These are phyloP conservation scores for Lentithecium fluviatile DNA, from an alignment of 495 filamentous ascomycete species.

Conservation along the genomic window DNA sequence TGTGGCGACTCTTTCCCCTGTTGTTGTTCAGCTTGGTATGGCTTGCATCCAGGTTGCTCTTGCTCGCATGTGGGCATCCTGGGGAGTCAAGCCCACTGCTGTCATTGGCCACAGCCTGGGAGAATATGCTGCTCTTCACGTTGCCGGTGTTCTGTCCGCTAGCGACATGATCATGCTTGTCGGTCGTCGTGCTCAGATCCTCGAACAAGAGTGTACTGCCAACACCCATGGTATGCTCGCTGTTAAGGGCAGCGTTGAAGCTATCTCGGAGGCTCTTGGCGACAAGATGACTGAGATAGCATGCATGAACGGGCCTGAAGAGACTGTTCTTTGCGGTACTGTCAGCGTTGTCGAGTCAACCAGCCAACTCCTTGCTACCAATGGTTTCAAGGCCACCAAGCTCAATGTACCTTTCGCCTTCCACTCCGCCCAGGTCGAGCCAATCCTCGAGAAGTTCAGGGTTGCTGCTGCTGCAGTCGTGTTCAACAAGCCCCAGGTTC, in stretches of 20 bases:
- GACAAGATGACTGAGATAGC: slow-evolving; percentile 48
- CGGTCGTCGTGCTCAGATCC: slow-evolving; percentile 72
- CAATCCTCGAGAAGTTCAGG: slow-evolving; percentile 51
- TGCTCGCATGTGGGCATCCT: slow-evolving; percentile 73
- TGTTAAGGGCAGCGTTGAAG: slow-evolving; percentile 45
- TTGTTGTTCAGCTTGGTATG: slow-evolving; percentile 74
- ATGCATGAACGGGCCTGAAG: slow-evolving; percentile 50
- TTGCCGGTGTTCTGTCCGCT: slow-evolving; percentile 74
- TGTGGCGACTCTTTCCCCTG: slow-evolving; percentile 62
- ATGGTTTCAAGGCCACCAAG: slow-evolving; percentile 53
- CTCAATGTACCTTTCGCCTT: slow-evolving; percentile 56
- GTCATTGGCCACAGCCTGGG: slow-evolving; percentile 86
- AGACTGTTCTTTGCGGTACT: slow-evolving; percentile 48
- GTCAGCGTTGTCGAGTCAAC: slow-evolving; percentile 40
- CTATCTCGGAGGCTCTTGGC: slow-evolving; percentile 43
- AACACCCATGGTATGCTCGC: slow-evolving; percentile 67
- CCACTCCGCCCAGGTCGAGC: slow-evolving; percentile 55
- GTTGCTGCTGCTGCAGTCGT: slow-evolving; percentile 40
- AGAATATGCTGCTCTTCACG: slow-evolving; percentile 83
- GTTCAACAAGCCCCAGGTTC: slow-evolving; percentile 47
- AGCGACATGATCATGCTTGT: slow-evolving; percentile 80
- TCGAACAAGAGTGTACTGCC: slow-evolving; percentile 66
- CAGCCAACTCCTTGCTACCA: slow-evolving; percentile 39
- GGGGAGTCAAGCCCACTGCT: slow-evolving; percentile 71
- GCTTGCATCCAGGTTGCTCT: slow-evolving; percentile 83